Percentiles rank a stretch among this genome's conserved stretches.
Conservation (phyloP, 805 yeast genomes). For the Debaryomyces maramus region DNA sequence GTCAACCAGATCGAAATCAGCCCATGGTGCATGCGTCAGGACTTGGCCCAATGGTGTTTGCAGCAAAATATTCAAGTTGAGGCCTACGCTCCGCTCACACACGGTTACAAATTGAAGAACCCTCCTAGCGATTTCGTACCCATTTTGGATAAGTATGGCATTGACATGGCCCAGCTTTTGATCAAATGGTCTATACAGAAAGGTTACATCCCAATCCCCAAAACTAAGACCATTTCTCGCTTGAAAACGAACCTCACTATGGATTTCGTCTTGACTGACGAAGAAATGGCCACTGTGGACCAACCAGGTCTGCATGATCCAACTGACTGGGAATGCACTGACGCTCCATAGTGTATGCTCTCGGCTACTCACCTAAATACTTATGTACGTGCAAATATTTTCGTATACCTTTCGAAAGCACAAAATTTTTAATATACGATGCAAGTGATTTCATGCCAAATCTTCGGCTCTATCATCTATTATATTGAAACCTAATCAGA, state of each 20-base stretch:
- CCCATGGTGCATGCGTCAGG: conserved; percentile 49
- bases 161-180: conserved; percentile 46
- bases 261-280: conserved; percentile 25
- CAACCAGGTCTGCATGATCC: conserved; percentile 58
- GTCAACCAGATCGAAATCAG: conserved; percentile 52
- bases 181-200: conserved; percentile 51
- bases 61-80: conserved; percentile 28
- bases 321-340: conserved; percentile 75
- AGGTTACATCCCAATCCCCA: conserved; percentile 43
- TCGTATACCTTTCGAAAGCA: too few relatives aligned
- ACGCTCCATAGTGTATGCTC: too few relatives aligned
- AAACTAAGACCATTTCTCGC: conserved; percentile 25
- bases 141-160: conserved; percentile 36
- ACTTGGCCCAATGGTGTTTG: conserved; percentile 32
- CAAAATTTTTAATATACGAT: too few relatives aligned
- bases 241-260: conserved; percentile 25
- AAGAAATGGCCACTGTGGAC: conserved; percentile 24
- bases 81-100: conserved; percentile 42
- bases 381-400: too few relatives aligned
- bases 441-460: too few relatives aligned
- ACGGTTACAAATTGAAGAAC: conserved; percentile 29
- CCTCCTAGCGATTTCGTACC: conserved; percentile 18
- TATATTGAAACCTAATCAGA: too few relatives aligned
- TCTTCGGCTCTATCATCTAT: too few relatives aligned
- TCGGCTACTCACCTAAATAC: too few relatives aligned